Evolutionary conservation across 73 alveolate genomes (phyloP), one percentile per base, ranked within the genome.

Genomic region (Tetrahymena elliotti): DNA sequence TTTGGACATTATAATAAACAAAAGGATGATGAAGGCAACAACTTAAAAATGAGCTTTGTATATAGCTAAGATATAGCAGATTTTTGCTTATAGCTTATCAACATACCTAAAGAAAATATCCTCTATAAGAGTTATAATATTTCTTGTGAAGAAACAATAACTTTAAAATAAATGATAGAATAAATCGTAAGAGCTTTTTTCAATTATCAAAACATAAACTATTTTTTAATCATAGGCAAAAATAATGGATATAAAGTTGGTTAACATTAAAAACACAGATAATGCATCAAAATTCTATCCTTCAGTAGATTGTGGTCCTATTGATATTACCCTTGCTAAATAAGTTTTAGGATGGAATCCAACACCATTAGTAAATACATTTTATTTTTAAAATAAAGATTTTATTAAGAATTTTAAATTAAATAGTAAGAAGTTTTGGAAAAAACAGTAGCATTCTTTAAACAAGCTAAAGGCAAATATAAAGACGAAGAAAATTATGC

Each of bases 231-330:
- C n/a, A 83, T 24, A 52, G 31, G 83, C 92, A 15, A 53, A 33
- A 94, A 83, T 35, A 40, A 38, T 38, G 88, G 82, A 36, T 54
- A 94, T 22, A 38, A 94, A 93, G 52, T 83, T 27, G 18, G 53
- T 92, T 9, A 96, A 84, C 36, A 22, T 41, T 33, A 95, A 95
- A 41, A 33, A 95, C n/a, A 95, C 82, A 53, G 53, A 20, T 35
- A 52, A 40, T 13, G 94, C 97, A 37, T 38, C 93, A 11, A 95
- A 40, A 36, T 92, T 95, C 47, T 96, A 93, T 88, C 97, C 97
- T 22, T 95, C 97, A 35, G 98, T 96, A 31, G 93, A 68, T 35
- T 95, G 96, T 93, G 97, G 98, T 18, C 97, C 97, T 37, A 95
- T 95, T 27, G 96, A 93, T 39, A 95, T 93, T 36, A 93, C 94